These are phyloP conservation scores for Fragilariopsis cylindrus DNA, from an alignment of 108 stramenopile species.

Conservation along the genomic window DNA sequence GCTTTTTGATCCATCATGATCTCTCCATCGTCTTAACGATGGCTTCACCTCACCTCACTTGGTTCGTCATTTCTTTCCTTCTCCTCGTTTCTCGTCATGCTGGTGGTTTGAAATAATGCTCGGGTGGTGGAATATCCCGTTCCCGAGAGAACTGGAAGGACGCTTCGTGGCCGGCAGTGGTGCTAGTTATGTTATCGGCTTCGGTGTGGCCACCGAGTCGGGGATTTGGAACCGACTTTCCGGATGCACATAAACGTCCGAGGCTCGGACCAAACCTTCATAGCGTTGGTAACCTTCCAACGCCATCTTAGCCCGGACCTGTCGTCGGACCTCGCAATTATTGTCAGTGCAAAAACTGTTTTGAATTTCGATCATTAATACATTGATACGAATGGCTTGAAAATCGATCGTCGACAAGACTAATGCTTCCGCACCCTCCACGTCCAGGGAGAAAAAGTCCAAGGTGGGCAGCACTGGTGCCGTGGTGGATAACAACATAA, in stretches of 20 bases:
- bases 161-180: too few relatives aligned
- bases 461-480: not conserved
- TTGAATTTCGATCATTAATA: conserved; percentile 58
- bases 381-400: conserved; percentile 39
- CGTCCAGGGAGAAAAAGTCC: conserved; percentile 64
- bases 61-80: too few relatives aligned
- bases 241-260: conserved; percentile 45
- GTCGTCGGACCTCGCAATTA: conserved; percentile 25
- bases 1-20: too few relatives aligned
- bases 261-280: conserved; percentile 7
- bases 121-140: too few relatives aligned
- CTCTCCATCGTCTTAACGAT: too few relatives aligned
- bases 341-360: conserved; percentile 38
- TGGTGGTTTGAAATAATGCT: too few relatives aligned
- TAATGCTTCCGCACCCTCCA: conserved; percentile 59
- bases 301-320: conserved; percentile 29
- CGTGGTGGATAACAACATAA: conserved; percentile 3
- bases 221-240: conserved; percentile 7
- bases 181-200: not conserved
- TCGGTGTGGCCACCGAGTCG: not conserved
- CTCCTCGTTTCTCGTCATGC: too few relatives aligned
- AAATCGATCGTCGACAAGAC: conserved; percentile 66
- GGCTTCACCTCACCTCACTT: too few relatives aligned
- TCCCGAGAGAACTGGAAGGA: too few relatives aligned
- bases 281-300: conserved; percentile 35